These are phyloP conservation scores for Serendipita sp. DNA, from an alignment of 768 basidiomycete species.

Conservation along the genomic window DNA sequence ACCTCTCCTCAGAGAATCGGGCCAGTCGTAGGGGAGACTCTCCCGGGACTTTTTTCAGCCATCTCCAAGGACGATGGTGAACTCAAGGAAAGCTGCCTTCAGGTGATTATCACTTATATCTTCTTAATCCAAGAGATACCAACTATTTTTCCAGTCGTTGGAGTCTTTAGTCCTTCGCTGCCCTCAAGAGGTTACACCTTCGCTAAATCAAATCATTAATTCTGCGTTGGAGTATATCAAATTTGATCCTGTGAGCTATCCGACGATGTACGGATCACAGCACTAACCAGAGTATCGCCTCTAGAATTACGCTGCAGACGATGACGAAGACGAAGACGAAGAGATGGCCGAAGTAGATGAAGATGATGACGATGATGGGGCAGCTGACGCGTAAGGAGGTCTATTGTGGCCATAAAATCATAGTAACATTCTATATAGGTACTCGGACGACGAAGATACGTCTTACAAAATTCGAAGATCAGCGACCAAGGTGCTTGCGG, in stretches of 20 bases:
- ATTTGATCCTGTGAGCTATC: conserved; percentile 67
- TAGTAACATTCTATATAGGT: conserved; percentile 30
- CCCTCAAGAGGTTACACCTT: conserved; percentile 65
- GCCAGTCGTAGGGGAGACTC: conserved; percentile 40
- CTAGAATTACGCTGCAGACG: conserved; percentile 61
- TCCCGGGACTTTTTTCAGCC: conserved; percentile 56
- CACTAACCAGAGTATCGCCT: conserved; percentile 4
- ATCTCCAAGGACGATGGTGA: conserved; percentile 69
- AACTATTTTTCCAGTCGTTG: conserved; percentile 39
- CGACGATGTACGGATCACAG: neutral
- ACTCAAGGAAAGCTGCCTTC: conserved; percentile 60
- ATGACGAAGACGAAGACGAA: conserved; percentile 45
- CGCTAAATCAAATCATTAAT: conserved; percentile 50
- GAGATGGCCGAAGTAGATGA: conserved; percentile 37
- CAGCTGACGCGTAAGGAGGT: conserved; percentile 52
- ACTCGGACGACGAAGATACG: conserved; percentile 95
- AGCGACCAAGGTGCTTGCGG: conserved; percentile 76
- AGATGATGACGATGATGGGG: conserved; percentile 63
- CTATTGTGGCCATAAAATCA: neutral
- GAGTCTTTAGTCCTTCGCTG: conserved; percentile 75
- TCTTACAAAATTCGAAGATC: conserved; percentile 95
- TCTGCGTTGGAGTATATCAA: conserved; percentile 67
- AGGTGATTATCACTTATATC: conserved; percentile 27
- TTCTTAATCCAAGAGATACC: conserved; percentile 3
- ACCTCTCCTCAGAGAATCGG: conserved; percentile 55